Conservation (phyloP, 2,329 filamentous ascomycete species). For the Ophiosphaerella narmari region DNA sequence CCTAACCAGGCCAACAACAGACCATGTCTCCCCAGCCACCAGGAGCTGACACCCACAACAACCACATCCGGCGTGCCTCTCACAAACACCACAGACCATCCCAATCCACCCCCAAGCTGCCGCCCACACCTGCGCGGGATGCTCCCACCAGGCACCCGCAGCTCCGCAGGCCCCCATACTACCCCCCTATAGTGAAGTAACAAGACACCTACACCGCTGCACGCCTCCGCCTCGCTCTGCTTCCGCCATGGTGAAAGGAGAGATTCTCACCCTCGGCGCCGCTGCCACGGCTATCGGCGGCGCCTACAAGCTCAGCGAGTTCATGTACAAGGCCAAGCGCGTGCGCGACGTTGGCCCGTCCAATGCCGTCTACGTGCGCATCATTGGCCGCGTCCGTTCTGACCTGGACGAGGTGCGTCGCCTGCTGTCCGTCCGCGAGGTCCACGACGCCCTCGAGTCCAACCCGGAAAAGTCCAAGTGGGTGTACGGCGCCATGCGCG, state of each 20-base stretch:
- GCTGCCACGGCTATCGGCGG: slow-evolving; percentile 41
- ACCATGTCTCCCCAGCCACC: too few relatives aligned
- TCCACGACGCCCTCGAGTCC: slow-evolving; percentile 44
- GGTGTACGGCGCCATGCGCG: slow-evolving; percentile 45
- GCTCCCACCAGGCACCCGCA: slow-evolving; percentile 35
- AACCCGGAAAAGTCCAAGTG: slow-evolving; percentile 45
- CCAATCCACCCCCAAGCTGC: slow-evolving; percentile 2
- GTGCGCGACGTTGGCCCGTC: slow-evolving; percentile 44
- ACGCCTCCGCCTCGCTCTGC: slow-evolving; percentile 12
- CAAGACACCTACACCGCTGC: slow-evolving; percentile 5
- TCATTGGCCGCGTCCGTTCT: slow-evolving; percentile 42
- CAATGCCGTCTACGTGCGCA: slow-evolving; percentile 46
- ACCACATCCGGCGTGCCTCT: too few relatives aligned
- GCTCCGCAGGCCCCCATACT: slow-evolving; percentile 27
- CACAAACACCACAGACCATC: too few relatives aligned
- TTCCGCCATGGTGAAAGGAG: slow-evolving; percentile 38
- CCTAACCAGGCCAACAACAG: too few relatives aligned
- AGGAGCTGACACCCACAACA: too few relatives aligned
- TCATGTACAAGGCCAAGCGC: slow-evolving; percentile 42
- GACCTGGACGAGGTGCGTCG: slow-evolving; percentile 47
- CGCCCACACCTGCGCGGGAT: slow-evolving; percentile 37
- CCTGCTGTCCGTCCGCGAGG: slow-evolving; percentile 43
- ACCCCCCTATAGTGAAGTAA: slow-evolving; percentile 21
- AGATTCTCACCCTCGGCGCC: slow-evolving; percentile 39
- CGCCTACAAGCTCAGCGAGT: slow-evolving; percentile 46